Percentiles rank a stretch among this genome's conserved stretches.
Conservation (phyloP, 208 protist genomes). For the Leishmania lainsoni region DNA sequence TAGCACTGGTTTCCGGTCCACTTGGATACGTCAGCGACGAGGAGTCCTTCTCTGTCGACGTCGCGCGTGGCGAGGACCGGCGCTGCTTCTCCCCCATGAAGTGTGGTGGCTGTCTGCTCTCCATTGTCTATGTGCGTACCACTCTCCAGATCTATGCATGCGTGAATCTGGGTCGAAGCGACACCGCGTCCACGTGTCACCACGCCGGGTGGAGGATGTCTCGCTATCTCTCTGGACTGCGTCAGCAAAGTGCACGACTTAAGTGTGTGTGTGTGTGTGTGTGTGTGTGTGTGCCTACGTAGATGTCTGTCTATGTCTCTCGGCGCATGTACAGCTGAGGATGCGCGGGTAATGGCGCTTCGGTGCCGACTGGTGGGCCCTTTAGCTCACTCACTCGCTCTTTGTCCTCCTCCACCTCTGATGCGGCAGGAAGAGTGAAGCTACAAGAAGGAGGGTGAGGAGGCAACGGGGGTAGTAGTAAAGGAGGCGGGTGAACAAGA, state of each 20-base stretch:
- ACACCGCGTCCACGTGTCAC: not conserved
- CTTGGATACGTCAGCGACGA: constrained; percentile 15
- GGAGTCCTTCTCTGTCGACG: constrained; percentile 15
- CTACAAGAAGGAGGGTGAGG: not conserved
- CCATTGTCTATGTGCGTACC: not conserved
- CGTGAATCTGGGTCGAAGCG: not conserved
- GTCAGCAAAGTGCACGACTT: not conserved
- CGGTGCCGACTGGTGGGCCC: not conserved
- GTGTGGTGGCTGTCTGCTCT: not conserved
- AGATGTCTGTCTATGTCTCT: not conserved
- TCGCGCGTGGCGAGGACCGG: constrained; percentile 10
- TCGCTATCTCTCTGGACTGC: not conserved
- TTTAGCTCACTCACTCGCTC: not conserved
- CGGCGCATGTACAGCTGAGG: not conserved
- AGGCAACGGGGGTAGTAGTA: not conserved
- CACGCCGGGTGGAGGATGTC: not conserved
- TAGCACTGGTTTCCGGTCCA: not conserved
- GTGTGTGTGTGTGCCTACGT: not conserved
- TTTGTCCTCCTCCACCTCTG: not conserved
- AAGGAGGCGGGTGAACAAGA: not conserved
- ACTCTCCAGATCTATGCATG: not conserved
- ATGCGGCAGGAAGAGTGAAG: not conserved
- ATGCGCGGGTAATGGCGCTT: not conserved
- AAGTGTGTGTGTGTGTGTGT: not conserved
- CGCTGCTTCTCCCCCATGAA: constrained; percentile 15